Percentiles rank a stretch among this genome's conserved stretches.
Conservation (phyloP, 306 rosid genomes). For the Vicia sativa region DNA sequence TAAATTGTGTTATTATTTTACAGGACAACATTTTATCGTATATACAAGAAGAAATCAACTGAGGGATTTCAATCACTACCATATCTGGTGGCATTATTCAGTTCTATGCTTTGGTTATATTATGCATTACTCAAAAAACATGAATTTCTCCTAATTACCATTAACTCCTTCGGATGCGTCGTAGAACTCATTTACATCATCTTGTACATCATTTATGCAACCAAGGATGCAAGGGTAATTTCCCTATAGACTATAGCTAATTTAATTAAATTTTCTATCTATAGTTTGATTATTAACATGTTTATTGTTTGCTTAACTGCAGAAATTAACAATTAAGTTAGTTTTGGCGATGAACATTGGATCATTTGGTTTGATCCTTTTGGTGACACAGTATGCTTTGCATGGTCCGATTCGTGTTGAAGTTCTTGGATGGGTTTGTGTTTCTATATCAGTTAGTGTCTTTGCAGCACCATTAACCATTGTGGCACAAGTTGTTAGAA, state of each 20-base stretch:
- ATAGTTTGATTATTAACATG: not conserved
- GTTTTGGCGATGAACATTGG: conserved; percentile 65
- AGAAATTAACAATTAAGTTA: conserved; percentile 60
- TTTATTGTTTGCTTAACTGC: conserved; percentile 9
- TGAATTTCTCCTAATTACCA: conserved; percentile 73
- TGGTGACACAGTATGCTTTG: conserved; percentile 45
- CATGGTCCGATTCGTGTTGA: conserved; percentile 46
- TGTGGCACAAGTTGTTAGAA: conserved; percentile 72
- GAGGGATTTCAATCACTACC: conserved; percentile 82
- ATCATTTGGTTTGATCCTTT: conserved; percentile 49
- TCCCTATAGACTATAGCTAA: not conserved
- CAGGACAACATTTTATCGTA: conserved; percentile 78
- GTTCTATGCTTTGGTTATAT: conserved; percentile 78
- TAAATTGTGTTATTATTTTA: not conserved
- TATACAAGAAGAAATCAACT: conserved; percentile 72
- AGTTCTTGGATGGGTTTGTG: conserved; percentile 86
- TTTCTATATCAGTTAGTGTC: conserved; percentile 57
- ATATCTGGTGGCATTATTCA: conserved; percentile 77
- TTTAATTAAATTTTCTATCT: not conserved
- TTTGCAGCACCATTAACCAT: conserved; percentile 85
- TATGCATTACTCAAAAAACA: conserved; percentile 63
- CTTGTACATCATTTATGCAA: conserved; percentile 61
- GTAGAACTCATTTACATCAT: conserved; percentile 61
- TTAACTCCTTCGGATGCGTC: conserved; percentile 73
- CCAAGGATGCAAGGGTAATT: conserved; percentile 49